Base-by-base conservation (phyloP, 2,329 filamentous ascomycete genomes). In the Chaetomium sp. region DNA sequence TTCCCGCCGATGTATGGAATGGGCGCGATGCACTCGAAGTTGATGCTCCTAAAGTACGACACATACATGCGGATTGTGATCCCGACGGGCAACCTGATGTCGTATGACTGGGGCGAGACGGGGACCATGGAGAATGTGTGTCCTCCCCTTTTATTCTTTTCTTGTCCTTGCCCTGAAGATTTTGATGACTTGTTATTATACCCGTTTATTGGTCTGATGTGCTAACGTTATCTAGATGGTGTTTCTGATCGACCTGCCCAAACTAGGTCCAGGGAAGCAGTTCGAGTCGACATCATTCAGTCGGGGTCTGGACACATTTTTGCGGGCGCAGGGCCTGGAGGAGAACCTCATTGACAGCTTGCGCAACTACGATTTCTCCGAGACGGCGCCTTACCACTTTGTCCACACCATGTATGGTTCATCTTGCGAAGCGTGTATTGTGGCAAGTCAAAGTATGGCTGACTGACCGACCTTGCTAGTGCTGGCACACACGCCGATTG, bases 171-270 rank as follows among this genome's bases (percentile, higher is more conserved):
- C 9, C 35, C 42, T 47, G 34, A 41, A 9, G 35, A 37, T n/a
- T 45, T 12, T 27, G 19, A 27, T 27, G 19, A 3, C 19, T 27
- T 27, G 19, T 27, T 27, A 27, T 27, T 2, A 27, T 27, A 27
- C 19, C 3, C 3, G 19, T 27, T 27, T 3, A 27, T 42, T 8
- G 10, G 11, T 42, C 5, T 42, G 6, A 12, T 40, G 7, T 41
- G 52, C 62, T 67, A 41, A 69, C 51, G 36, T 32, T 7, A 27
- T 6, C 14, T 38, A 88, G 85, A 86, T 85, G 64, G 83, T 91
- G 6, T 97, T 96, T 68, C 68, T 97, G n/a, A 91, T 99, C 61
- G 94, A 99, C 68, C 80, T 97, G 7, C 92, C 94, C 5, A 78
- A 80, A 42, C 69, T 82, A 32, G 64, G 72, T n/a, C 65, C 67